These are phyloP conservation scores for Athelia psychrophila DNA, from an alignment of 1,284 basidiomycete species.

Conservation along the genomic window DNA sequence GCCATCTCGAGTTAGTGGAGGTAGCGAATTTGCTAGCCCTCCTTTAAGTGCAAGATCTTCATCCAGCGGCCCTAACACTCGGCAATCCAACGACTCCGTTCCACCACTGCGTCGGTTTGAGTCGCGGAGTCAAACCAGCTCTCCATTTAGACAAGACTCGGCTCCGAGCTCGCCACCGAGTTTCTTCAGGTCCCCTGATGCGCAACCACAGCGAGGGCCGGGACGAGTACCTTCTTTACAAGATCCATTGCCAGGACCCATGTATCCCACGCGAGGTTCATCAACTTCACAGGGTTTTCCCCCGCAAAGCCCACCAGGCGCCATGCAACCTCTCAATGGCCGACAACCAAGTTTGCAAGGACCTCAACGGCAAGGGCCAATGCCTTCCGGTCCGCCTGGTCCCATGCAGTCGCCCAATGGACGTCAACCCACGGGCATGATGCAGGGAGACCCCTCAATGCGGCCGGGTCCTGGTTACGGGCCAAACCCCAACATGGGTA, in stretches of 20 bases:
- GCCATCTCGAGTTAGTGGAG: not conserved
- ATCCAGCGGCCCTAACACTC: not conserved
- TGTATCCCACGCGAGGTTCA: not conserved
- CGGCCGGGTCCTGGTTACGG: constrained; percentile 8
- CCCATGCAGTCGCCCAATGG: constrained; percentile 21
- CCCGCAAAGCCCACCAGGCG: constrained; percentile 10
- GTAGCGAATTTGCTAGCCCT: not conserved
- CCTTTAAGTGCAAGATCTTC: not conserved
- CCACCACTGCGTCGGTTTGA: not conserved
- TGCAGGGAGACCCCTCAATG: constrained; percentile 5
- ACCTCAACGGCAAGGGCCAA: not conserved
- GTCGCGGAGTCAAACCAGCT: not conserved
- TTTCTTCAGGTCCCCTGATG: constrained; percentile 26
- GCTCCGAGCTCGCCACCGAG: constrained; percentile 6
- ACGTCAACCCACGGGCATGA: not conserved
- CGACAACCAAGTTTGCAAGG: not conserved
- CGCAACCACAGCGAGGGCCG: constrained; percentile 15
- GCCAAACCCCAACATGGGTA: constrained; percentile 5
- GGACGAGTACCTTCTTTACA: constrained; percentile 17
- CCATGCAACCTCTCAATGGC: constrained; percentile 13
- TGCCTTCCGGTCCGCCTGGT: constrained; percentile 18
- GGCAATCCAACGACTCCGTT: not conserved
- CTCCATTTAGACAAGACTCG: not conserved
- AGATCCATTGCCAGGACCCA: constrained; percentile 10
- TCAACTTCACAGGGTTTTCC: not conserved